phyloP scores from a whole-genome alignment of 1,284 basidiomycete species.

The Fistulinella staudtii region DNA sequence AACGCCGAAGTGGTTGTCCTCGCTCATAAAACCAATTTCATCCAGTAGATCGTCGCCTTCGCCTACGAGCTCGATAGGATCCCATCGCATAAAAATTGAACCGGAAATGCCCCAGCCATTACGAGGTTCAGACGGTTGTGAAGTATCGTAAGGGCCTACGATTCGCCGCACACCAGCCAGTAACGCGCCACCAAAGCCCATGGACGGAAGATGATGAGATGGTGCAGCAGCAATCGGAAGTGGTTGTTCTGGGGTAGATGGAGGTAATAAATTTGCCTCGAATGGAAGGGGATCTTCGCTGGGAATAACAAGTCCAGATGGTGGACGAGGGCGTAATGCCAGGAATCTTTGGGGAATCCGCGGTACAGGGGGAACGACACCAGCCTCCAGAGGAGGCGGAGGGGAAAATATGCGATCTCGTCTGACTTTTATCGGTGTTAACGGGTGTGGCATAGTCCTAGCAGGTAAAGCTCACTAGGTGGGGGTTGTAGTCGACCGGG shows the following conservation, averaged over 20 bases:
- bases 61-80: conserved; percentile 21
- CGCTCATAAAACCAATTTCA: conserved; percentile 18
- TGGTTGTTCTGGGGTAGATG: conserved; percentile 15
- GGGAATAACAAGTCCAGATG: conserved; percentile 38
- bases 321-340: conserved; percentile 21
- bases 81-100: conserved; percentile 31
- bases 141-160: conserved; percentile 14
- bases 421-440: conserved; percentile 6
- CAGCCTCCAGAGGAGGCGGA: conserved; percentile 36
- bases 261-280: conserved; percentile 32
- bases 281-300: conserved; percentile 43
- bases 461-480: conserved; percentile 17
- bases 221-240: conserved; percentile 37
- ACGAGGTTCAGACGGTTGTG: conserved; percentile 15
- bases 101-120: conserved; percentile 29
- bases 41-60: conserved; percentile 13
- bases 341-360: conserved; percentile 34
- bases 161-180: conserved; percentile 37
- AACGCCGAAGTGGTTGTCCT: conserved; percentile 8
- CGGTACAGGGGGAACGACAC: conserved; percentile 39
- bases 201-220: conserved; percentile 52
- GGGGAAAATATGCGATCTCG: conserved; percentile 41
- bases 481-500: conserved; percentile 15
- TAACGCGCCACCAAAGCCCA: conserved; percentile 71
- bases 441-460: background rate